Conservation (phyloP, 2,329 filamentous ascomycete genomes). For the Scytalidium lignicola region DNA sequence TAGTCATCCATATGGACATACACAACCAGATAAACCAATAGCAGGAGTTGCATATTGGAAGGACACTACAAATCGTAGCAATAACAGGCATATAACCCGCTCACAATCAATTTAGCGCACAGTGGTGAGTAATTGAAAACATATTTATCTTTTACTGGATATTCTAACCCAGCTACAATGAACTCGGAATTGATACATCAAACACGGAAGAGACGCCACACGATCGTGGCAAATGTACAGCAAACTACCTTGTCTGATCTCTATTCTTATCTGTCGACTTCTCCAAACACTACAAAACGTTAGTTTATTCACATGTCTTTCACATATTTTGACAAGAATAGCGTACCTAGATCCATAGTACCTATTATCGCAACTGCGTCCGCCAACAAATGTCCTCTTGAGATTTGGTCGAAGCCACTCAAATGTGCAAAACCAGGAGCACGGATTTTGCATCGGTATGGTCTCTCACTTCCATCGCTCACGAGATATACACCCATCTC, state of each 20-base stretch:
- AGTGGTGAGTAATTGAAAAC: background rate
- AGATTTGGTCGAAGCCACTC: conserved; percentile 88
- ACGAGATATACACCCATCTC: conserved; percentile 99
- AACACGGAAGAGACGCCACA: conserved; percentile 13
- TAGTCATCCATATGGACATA: background rate
- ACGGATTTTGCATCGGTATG: conserved; percentile 95
- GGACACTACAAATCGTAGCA: no score
- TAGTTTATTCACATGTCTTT: conserved; percentile 12
- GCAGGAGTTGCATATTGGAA: background rate
- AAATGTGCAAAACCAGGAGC: conserved; percentile 96
- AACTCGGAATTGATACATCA: conserved; percentile 2
- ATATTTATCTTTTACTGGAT: conserved; percentile 8
- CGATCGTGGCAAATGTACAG: conserved; percentile 3
- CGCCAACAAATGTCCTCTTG: conserved; percentile 86
- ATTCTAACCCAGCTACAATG: conserved; percentile 20
- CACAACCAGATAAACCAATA: background rate
- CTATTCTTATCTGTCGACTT: conserved; percentile 44
- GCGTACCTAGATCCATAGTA: conserved; percentile 78
- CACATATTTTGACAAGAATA: conserved; percentile 4
- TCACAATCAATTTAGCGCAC: background rate
- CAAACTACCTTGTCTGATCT: conserved; percentile 1
- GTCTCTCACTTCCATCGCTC: conserved; percentile 91
- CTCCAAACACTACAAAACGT: conserved; percentile 29
- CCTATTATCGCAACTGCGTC: conserved; percentile 95
- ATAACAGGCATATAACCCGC: background rate